These are phyloP conservation scores for Boletus sp. DNA, from an alignment of 1,284 basidiomycete genomes.

Conservation along the genomic window DNA sequence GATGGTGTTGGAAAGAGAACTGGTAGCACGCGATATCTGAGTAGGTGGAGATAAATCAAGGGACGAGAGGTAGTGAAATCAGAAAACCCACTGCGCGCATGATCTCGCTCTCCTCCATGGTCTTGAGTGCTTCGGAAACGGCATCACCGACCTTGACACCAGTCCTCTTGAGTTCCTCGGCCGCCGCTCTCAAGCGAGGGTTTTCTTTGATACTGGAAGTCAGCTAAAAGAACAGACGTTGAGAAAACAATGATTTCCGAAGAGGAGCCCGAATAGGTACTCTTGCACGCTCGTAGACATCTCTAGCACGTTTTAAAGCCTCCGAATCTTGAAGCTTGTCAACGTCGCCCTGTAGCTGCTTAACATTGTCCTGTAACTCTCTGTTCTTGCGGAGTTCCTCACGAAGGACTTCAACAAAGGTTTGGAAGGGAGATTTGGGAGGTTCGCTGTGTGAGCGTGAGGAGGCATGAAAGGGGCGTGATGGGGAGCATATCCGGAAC, in stretches of 20 bases:
- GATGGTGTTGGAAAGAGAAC: constrained; percentile 75
- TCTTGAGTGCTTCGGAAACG: constrained; percentile 82
- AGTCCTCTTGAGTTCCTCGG: constrained; percentile 83
- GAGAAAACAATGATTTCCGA: constrained; percentile 5
- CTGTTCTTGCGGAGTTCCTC: constrained; percentile 93
- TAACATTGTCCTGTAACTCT: constrained; percentile 94
- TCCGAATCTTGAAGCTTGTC: constrained; percentile 96
- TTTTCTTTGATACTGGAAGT: constrained; percentile 97
- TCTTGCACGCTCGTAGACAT: constrained; percentile 90
- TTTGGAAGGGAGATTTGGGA: constrained; percentile 91
- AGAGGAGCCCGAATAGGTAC: constrained; percentile 46
- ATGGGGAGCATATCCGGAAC: constrained; percentile 40
- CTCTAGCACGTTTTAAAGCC: constrained; percentile 89
- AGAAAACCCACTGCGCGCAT: constrained; percentile 68
- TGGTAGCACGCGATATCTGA: constrained; percentile 76
- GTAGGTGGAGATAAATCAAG: background rate
- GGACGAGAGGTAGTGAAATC: background rate
- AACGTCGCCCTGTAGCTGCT: constrained; percentile 95
- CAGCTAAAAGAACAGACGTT: constrained; percentile 46
- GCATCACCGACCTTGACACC: constrained; percentile 94
- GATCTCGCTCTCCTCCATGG: constrained; percentile 92
- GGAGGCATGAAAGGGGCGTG: constrained; percentile 61
- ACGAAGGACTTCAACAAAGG: constrained; percentile 90
- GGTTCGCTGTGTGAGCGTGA: constrained; percentile 57
- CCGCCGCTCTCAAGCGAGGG: constrained; percentile 84